Conservation (phyloP, 345 rosid genomes). For the Boechera retrofracta region DNA sequence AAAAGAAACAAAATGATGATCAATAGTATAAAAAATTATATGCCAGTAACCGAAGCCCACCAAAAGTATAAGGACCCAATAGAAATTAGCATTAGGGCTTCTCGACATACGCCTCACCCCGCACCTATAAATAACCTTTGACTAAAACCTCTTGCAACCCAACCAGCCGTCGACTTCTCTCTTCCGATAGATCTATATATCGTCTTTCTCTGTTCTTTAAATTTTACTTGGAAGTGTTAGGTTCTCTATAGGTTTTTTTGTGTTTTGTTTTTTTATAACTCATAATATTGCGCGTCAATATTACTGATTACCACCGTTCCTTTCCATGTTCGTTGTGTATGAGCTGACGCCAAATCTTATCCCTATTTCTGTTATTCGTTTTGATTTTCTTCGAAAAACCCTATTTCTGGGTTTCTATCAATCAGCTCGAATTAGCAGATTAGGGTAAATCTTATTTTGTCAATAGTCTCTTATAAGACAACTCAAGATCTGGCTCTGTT, state of each 20-base stretch:
- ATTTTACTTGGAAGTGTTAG: too few species aligned
- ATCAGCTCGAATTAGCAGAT: conserved; percentile 31
- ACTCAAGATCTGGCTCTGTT: background rate
- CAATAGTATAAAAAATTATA: background rate
- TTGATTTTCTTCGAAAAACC: background rate
- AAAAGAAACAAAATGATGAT: background rate
- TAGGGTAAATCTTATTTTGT: conserved; percentile 22
- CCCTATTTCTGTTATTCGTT: conserved; percentile 29
- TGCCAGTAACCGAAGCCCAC: background rate
- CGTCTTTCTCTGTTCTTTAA: background rate
- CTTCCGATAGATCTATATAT: background rate
- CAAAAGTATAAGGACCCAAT: conserved; percentile 2
- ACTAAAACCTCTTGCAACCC: background rate
- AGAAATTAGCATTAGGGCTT: conserved; percentile 36
- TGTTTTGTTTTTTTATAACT: too few species aligned
- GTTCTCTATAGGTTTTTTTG: too few species aligned
- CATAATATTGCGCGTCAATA: conserved; percentile 33
- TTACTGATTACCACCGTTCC: conserved; percentile 48
- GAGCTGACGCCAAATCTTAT: conserved; percentile 44
- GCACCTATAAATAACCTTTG: conserved; percentile 30
- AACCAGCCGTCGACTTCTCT: conserved; percentile 33
- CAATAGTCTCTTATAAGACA: background rate
- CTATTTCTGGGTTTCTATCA: too few species aligned
- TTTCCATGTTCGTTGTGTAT: conserved; percentile 46
- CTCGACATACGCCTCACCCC: conserved; percentile 1